Percentiles rank a stretch among this genome's conserved stretches.
Evolutionary conservation across 1,284 basidiomycete genomes (phyloP).

Genomic region (Naganishia cerealis): DNA sequence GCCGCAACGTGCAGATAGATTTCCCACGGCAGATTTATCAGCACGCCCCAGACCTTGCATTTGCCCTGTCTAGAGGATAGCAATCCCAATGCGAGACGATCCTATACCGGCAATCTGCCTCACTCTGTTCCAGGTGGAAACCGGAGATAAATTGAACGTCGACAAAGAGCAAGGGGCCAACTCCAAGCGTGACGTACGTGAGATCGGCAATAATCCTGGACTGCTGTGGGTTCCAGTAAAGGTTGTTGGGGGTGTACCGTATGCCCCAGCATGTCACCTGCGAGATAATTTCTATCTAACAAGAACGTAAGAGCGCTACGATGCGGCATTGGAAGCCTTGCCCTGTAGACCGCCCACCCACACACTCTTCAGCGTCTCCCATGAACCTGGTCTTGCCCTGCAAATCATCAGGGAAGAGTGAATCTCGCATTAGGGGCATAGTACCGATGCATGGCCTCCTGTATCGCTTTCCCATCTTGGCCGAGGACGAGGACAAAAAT

Average conservation of each 20-base stretch:
- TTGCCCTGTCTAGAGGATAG: background rate
- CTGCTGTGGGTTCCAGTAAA: background rate
- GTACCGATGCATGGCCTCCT: too few species aligned
- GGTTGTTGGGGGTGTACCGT: background rate
- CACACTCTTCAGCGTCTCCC: too few species aligned
- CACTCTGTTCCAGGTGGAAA: background rate
- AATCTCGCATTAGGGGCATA: too few species aligned
- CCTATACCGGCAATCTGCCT: background rate
- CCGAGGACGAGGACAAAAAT: too few species aligned
- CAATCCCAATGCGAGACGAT: background rate
- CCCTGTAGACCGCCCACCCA: too few species aligned
- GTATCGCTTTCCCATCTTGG: too few species aligned
- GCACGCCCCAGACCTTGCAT: background rate
- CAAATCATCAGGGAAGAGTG: too few species aligned
- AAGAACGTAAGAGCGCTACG: too few species aligned
- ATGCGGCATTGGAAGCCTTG: too few species aligned
- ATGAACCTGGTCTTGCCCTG: too few species aligned
- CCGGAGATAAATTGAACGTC: background rate
- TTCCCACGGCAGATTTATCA: background rate
- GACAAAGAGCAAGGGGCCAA: background rate
- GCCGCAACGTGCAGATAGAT: background rate
- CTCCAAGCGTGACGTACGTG: background rate
- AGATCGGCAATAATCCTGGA: background rate
- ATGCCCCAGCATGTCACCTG: background rate
- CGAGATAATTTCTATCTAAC: too few species aligned